These are phyloP conservation scores for Notholithocarpus densiflorus DNA, from an alignment of 306 rosid species.

Conservation along the genomic window DNA sequence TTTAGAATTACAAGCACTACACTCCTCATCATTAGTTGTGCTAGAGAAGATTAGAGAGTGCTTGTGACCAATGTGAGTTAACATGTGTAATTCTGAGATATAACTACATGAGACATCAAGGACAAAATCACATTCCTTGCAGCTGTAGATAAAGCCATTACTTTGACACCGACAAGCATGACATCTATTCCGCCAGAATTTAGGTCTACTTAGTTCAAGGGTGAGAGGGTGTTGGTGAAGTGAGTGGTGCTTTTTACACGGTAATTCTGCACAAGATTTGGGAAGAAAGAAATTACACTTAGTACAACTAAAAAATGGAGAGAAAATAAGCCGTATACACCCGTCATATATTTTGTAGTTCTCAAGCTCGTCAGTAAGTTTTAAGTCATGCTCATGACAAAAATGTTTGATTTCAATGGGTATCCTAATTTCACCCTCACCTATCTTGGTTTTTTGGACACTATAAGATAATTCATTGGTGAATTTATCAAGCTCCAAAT, in stretches of 20 bases:
- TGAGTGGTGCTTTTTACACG: background rate
- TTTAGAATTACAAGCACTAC: too few relatives aligned
- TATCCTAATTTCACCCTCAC: background rate
- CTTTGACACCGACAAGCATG: rapidly evolving
- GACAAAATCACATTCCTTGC: rapidly evolving
- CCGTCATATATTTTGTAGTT: background rate
- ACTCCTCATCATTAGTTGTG: too few relatives aligned
- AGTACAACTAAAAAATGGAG: background rate
- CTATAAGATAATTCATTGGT: background rate
- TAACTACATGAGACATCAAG: background rate
- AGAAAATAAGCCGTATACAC: background rate
- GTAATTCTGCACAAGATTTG: background rate
- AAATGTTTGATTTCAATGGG: background rate
- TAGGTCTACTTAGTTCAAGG: background rate
- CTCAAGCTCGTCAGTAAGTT: background rate
- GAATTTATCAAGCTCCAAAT: background rate
- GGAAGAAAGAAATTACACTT: background rate
- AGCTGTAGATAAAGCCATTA: background rate
- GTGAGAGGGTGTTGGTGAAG: background rate
- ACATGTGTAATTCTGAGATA: rapidly evolving
- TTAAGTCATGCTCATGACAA: background rate
- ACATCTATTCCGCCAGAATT: too few relatives aligned
- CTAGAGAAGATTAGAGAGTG: too few relatives aligned
- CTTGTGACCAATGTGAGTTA: too few relatives aligned
- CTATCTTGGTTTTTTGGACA: background rate